Evolutionary conservation across 2,329 filamentous ascomycete genomes (phyloP).

Genomic region (Fusarium fujikuroi): DNA sequence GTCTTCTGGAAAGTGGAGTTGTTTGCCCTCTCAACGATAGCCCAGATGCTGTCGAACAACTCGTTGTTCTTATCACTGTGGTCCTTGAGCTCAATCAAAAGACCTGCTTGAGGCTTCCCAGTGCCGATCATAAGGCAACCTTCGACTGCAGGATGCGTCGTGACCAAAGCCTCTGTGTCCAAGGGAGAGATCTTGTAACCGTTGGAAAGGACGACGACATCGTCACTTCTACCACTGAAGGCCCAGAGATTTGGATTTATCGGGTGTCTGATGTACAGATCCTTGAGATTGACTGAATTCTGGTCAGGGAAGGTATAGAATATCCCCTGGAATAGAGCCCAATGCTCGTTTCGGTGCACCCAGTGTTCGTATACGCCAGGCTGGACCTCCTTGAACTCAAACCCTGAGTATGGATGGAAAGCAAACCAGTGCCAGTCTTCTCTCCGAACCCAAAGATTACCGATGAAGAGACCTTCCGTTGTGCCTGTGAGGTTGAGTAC

Average conservation of each 20-base stretch:
- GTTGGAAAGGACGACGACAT: slow-evolving; percentile 47
- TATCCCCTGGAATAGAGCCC: slow-evolving; percentile 31
- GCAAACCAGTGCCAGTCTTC: slow-evolving; percentile 49
- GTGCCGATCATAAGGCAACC: slow-evolving; percentile 15
- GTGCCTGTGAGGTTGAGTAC: slow-evolving; percentile 51
- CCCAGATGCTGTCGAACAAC: slow-evolving; percentile 10
- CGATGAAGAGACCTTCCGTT: slow-evolving; percentile 50
- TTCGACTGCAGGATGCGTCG: slow-evolving; percentile 40
- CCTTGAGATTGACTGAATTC: slow-evolving; percentile 46
- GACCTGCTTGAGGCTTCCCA: background rate
- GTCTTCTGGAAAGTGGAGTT: slow-evolving; percentile 7
- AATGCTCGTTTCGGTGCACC: slow-evolving; percentile 47
- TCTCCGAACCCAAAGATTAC: slow-evolving; percentile 42
- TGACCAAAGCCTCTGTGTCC: slow-evolving; percentile 45
- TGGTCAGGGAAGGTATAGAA: slow-evolving; percentile 48
- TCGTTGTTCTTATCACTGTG: background rate
- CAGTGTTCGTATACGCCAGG: slow-evolving; percentile 48
- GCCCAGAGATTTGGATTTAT: slow-evolving; percentile 45
- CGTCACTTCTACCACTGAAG: slow-evolving; percentile 46
- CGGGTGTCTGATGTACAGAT: slow-evolving; percentile 45
- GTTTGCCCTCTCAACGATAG: background rate
- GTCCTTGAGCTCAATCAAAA: background rate
- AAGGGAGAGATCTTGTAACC: slow-evolving; percentile 48
- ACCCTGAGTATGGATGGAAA: slow-evolving; percentile 50
- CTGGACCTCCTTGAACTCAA: slow-evolving; percentile 49